These are phyloP conservation scores for Heliamphora pulchella DNA, from an alignment of 179 eudicot species.

Conservation along the genomic window DNA sequence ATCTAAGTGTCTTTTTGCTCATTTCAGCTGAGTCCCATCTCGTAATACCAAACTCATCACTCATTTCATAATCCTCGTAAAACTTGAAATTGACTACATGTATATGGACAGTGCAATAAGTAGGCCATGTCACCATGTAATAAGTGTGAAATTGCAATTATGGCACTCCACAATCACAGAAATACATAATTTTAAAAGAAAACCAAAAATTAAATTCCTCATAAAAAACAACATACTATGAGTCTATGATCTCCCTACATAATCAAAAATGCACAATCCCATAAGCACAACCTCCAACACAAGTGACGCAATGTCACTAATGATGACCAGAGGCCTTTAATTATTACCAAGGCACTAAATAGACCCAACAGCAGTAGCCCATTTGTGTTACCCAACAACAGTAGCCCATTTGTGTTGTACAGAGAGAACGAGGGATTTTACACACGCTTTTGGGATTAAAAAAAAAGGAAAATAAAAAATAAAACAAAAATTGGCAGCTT, in stretches of 20 bases:
- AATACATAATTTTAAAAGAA: background rate
- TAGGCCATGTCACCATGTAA: background rate
- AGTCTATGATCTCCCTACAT: background rate
- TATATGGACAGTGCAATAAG: background rate
- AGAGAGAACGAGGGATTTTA: background rate
- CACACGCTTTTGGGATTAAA: background rate
- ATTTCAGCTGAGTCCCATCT: background rate
- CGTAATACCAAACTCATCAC: background rate
- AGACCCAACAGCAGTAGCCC: constrained; percentile 3
- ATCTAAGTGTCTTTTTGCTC: background rate
- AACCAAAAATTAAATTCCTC: background rate
- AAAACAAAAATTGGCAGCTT: background rate
- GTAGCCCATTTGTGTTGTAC: too few relatives aligned
- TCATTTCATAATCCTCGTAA: background rate
- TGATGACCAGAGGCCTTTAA: background rate
- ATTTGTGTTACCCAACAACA: too few relatives aligned
- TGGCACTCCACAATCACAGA: background rate
- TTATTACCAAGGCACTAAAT: background rate
- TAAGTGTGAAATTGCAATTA: constrained; percentile 1
- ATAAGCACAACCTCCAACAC: background rate
- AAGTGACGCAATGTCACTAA: background rate
- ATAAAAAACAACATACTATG: background rate
- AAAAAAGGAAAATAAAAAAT: background rate
- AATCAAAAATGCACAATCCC: background rate
- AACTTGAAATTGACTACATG: background rate